Percentiles rank a stretch among this genome's conserved stretches.
Evolutionary conservation across 1,284 basidiomycete species (phyloP).

Genomic region (Ganoderma leucocontextum): DNA sequence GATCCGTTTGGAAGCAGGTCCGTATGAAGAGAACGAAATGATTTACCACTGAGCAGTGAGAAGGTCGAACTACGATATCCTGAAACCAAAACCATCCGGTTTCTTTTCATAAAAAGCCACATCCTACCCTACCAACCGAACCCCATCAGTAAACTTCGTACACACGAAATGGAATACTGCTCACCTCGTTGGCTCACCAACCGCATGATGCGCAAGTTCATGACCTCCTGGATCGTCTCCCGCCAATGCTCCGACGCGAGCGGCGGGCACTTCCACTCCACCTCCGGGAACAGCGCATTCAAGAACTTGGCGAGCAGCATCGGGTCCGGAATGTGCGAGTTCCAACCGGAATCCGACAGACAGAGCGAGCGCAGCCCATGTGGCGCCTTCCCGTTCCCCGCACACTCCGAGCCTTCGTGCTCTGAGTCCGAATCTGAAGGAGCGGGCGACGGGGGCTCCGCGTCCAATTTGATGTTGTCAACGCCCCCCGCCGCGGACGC

Average conservation of each 20-base stretch:
- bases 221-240: constrained; percentile 26
- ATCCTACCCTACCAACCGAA: background rate
- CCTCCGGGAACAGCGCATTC: constrained; percentile 25
- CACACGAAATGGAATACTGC: background rate
- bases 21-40: background rate
- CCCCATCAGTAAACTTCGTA: background rate
- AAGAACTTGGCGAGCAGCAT: constrained; percentile 23
- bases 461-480: background rate
- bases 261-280: constrained; percentile 26
- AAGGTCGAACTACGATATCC: constrained; percentile 1
- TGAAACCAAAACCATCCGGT: background rate
- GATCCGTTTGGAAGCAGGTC: background rate
- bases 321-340: constrained; percentile 27
- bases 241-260: constrained; percentile 23
- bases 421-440: background rate
- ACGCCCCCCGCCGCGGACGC: constrained; percentile 7
- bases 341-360: constrained; percentile 22
- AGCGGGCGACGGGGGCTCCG: background rate
- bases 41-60: background rate
- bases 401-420: no score
- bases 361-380: constrained; percentile 20
- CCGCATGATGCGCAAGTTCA: constrained; percentile 22
- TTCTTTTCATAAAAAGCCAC: background rate
- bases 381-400: background rate
- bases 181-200: constrained; percentile 5